Evolutionary conservation across 1,139 yeast genomes (phyloP).

Genomic region (Suhomyces ambrosiae): DNA sequence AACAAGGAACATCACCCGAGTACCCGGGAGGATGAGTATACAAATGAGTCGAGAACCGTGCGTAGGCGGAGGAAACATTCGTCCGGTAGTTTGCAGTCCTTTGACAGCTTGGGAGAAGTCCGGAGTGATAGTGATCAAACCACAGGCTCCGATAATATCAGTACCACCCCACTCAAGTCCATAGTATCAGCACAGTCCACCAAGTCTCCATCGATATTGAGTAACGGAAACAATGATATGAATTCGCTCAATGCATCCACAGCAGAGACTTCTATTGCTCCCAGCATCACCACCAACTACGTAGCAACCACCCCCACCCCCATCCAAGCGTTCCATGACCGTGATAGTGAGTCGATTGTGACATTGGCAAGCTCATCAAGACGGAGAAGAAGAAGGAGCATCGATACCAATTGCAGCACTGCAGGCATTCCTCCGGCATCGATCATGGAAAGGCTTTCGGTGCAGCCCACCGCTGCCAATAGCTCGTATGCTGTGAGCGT

Average conservation of each 20-base stretch:
- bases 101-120: constrained; percentile 6
- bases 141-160: constrained; percentile 38
- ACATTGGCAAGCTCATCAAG: constrained; percentile 58
- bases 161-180: constrained; percentile 57
- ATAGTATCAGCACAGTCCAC: constrained; percentile 53
- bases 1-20: not conserved
- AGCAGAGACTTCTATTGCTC: constrained; percentile 56
- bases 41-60: not conserved
- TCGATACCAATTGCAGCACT: constrained; percentile 61
- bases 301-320: constrained; percentile 12
- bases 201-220: constrained; percentile 44
- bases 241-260: constrained; percentile 49
- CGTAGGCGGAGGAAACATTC: constrained; percentile 8
- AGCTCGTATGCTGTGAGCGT: constrained; percentile 33
- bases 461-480: constrained; percentile 34
- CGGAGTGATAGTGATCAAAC: constrained; percentile 23
- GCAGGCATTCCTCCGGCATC: constrained; percentile 69
- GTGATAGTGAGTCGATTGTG: constrained; percentile 56
- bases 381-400: constrained; percentile 50
- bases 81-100: constrained; percentile 5
- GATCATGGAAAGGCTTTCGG: constrained; percentile 53
- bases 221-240: constrained; percentile 41
- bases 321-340: constrained; percentile 21
- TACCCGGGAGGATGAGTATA: not conserved
- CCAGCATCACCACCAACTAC: constrained; percentile 26